Base-by-base conservation (phyloP, 176 grass and related monocot genomes). In the Microstegium vimineum region DNA sequence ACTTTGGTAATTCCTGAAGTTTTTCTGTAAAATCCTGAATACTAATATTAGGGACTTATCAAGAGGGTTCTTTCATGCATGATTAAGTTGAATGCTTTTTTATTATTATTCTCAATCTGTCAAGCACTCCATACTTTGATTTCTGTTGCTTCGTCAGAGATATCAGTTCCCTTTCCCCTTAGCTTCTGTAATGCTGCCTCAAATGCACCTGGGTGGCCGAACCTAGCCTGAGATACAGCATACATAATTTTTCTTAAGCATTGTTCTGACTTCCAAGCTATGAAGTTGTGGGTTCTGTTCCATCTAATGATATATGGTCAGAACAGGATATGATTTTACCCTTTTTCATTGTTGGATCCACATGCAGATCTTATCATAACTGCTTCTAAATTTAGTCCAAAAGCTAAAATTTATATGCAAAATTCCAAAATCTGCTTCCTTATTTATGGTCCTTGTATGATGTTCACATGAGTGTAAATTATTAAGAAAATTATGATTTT, bases 21-120 rank as follows among this genome's bases (percentile, higher is more conserved):
- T 83, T 82, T 81, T 84, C 78, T n/a, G 84, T 92, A 76, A 94
- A 97, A 77, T 97, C 94, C 94, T 97, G 63, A 51, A 36, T 76
- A 43, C 10, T 46, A 37, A 37, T 35, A 84, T 26, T 40, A 69
- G 25, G 6, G 31, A 74, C 34, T 63, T 18, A 85, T 49, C 18
- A 65, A 77, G 6, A 34, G 40, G 13, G 69, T 75, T 63, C 17
- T 86, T 40, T 8, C 71, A 30, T 40, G 46, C 16, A 47, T 36
- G 12, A 64, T 35, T 18, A 79, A 65, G 18, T 77, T 59, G 13
- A 27, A 71, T 45, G 23, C 33, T 35, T 47, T 7, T 69, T 62
- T 47, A 10, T 69, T 62, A 35, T 67, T 62, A 74, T 37, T 82
- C 64, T 69, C 23, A 60, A 59, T 10, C 52, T 62, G 31, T 62